Evolutionary conservation across 345 rosid species (phyloP).

Genomic region (Carallia pectinifolia): DNA sequence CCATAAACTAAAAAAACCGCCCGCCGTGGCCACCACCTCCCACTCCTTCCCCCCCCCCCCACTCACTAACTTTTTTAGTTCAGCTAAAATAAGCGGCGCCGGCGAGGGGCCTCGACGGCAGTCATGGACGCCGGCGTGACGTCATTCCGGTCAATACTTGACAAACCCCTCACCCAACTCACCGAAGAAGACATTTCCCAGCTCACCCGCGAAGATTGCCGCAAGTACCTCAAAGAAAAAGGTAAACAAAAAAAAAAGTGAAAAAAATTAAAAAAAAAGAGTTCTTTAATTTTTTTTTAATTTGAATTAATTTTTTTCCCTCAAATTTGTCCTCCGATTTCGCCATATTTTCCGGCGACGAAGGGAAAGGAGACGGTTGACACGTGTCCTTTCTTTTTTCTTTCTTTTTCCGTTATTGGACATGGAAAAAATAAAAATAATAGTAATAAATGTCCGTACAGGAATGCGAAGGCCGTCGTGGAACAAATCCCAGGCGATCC

Average conservation of each 20-base stretch:
- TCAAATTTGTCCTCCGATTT: conserved; percentile 23
- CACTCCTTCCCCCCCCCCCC: not conserved
- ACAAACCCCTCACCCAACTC: conserved; percentile 58
- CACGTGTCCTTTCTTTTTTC: conserved; percentile 37
- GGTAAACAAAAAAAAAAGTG: conserved; percentile 23
- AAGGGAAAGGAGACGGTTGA: conserved; percentile 24
- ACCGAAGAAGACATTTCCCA: conserved; percentile 97
- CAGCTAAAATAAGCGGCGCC: too few relatives aligned
- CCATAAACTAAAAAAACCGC: not conserved
- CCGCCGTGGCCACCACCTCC: conserved; percentile 1
- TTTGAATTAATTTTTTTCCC: too few relatives aligned
- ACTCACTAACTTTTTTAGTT: not conserved
- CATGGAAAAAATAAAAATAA: too few relatives aligned
- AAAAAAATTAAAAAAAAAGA: too few relatives aligned
- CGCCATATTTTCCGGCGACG: conserved; percentile 33
- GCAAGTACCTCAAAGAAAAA: conserved; percentile 85
- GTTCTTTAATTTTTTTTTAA: not conserved
- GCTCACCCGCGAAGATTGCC: conserved; percentile 96
- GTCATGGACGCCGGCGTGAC: conserved; percentile 49
- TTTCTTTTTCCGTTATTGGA: not conserved
- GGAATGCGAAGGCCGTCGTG: conserved; percentile 97
- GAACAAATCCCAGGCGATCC: conserved; percentile 99
- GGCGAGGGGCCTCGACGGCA: not conserved
- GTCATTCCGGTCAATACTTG: conserved; percentile 64
- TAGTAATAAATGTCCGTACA: conserved; percentile 26